Percentiles rank a stretch among this genome's conserved stretches.
Conservation (phyloP, 202 grass and related monocot species). For the Setaria viridis region DNA sequence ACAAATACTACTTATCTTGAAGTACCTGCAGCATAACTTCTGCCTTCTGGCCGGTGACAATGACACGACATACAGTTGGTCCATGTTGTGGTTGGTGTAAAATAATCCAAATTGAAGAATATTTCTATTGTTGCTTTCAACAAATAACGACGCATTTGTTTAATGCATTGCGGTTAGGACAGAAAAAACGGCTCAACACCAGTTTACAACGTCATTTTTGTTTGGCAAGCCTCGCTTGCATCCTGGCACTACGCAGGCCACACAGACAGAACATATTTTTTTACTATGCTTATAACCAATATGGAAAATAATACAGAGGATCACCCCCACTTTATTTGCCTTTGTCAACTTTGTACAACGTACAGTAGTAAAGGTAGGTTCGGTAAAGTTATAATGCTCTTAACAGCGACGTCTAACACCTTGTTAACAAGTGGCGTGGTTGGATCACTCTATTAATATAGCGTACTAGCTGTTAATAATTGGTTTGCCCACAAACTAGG, state of each 20-base stretch:
- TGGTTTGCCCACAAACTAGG: constrained; percentile 31
- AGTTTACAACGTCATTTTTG: neutral
- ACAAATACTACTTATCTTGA: neutral
- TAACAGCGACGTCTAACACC: constrained; percentile 10
- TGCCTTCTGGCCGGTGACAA: neutral
- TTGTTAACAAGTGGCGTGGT: constrained; percentile 1
- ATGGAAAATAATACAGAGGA: neutral
- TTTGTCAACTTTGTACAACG: constrained; percentile 33
- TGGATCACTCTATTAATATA: constrained; percentile 11
- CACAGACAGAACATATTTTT: too few species aligned
- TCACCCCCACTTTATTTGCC: neutral
- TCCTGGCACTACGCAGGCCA: too few species aligned
- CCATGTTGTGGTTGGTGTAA: neutral
- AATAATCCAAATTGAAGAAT: neutral
- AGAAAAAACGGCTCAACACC: neutral
- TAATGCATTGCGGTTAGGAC: neutral
- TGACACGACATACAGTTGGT: neutral
- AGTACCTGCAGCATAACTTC: neutral
- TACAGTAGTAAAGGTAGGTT: constrained; percentile 35
- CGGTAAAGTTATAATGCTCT: constrained; percentile 31
- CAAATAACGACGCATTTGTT: neutral
- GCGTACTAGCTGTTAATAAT: constrained; percentile 21
- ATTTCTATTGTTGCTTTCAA: neutral
- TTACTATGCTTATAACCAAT: neutral
- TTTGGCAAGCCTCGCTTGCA: neutral